Evolutionary conservation across 352 stramenopile species (phyloP), one percentile per base, ranked within the genome.

Genomic region (Elongisporangium senticosum): DNA sequence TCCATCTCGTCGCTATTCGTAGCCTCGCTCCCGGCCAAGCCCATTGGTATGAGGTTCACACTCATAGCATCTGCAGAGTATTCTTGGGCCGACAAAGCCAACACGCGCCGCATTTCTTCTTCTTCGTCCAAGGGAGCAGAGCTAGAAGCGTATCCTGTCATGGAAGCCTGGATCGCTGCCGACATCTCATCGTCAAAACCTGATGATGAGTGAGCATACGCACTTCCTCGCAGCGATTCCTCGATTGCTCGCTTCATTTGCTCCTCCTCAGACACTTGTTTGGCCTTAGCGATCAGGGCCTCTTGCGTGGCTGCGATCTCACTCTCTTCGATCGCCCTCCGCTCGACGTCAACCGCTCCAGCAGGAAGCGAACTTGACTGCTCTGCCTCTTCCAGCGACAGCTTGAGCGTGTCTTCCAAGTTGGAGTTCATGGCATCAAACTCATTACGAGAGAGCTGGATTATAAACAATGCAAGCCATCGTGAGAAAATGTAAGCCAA

Each of bases 381-480:
- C 60, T 73, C 65, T 17, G 61, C 69, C 28, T 90, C 80, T 43
- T 65, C 67, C 23, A 92, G 62, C 13, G 82, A 85, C 13, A 72
- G 61, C 49, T 87, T 79, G 8, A 94, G 62, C n/a, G 80, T 87
- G 7, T 91, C 80, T 51, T 94, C 84, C 49, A 94, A 71, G 55
- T 74, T 90, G 23, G 68, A 81, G 40, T 87, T 68, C 82, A 90
- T 90, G 10, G 72, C 69, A 51, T 93, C 77, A 51, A 91, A 93
- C 56, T 90, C 79, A 23, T 81, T 79, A 65, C 82, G 72, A 43
- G 79, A 90, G 48, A 84, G 59, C 84, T 94, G 52, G 22, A 43
- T 15, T 10, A 17, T 43, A 7, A 21, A 14, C 47, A 43, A 67
- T 47, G 23, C 23, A 26, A 26, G 2, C 2, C 23, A 26, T 26